phyloP scores from a whole-genome alignment of 2,329 filamentous ascomycete species.

The Verticillium albo-atrum region DNA sequence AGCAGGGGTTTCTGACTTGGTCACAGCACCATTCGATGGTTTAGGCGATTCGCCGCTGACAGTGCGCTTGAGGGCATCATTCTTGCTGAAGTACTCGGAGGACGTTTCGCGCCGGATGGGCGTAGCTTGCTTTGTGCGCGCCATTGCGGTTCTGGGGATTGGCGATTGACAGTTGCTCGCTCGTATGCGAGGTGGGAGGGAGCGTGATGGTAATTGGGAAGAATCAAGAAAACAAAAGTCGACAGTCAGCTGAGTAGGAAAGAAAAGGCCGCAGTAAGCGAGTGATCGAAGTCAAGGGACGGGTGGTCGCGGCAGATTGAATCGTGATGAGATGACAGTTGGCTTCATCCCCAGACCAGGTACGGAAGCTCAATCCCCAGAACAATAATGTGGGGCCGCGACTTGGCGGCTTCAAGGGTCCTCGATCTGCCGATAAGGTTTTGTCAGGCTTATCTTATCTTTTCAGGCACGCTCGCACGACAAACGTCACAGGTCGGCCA shows the following conservation, averaged over 20 bases:
- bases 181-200: not conserved
- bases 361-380: not conserved
- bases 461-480: not conserved
- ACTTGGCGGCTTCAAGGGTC: not conserved
- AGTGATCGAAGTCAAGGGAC: not conserved
- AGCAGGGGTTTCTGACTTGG: constrained; percentile 12
- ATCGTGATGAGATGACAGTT: constrained; percentile 1
- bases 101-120: constrained; percentile 63
- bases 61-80: constrained; percentile 27
- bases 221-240: not conserved
- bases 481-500: no score
- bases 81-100: constrained; percentile 58
- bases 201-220: not conserved
- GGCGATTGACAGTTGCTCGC: no score
- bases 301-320: not conserved
- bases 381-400: not conserved
- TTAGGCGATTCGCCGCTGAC: constrained; percentile 30
- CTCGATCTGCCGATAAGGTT: not conserved
- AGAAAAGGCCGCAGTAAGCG: not conserved
- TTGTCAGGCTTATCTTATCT: not conserved
- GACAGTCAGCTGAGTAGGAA: not conserved
- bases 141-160: constrained; percentile 44
- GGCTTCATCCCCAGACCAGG: not conserved
- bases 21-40: constrained; percentile 23
- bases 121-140: constrained; percentile 63